Evolutionary conservation across 805 yeast genomes (phyloP).

Genomic region (Vanderwaltozyma yarrowii): DNA sequence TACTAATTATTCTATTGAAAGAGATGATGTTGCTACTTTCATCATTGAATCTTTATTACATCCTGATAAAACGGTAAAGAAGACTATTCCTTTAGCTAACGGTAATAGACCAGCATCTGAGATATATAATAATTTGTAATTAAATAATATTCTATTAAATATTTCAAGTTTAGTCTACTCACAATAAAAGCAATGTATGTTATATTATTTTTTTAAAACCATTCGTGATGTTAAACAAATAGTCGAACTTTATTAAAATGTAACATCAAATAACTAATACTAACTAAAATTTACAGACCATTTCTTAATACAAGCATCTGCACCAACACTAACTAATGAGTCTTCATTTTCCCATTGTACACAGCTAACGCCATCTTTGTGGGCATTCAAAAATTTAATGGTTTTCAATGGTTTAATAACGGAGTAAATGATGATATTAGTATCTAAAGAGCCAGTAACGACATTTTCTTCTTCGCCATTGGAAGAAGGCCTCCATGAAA

Average conservation of each 20-base stretch:
- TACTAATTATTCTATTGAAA: constrained; percentile 26
- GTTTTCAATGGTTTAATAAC: constrained; percentile 71
- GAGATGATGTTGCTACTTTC: constrained; percentile 49
- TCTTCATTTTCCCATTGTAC: constrained; percentile 55
- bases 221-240: too few species aligned
- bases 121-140: constrained; percentile 5
- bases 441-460: constrained; percentile 76
- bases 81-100: constrained; percentile 35
- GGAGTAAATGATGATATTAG: constrained; percentile 69
- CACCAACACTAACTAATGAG: constrained; percentile 58
- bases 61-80: constrained; percentile 31
- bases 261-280: background rate
- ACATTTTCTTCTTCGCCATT: constrained; percentile 56
- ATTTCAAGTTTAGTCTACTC: too few species aligned
- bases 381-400: constrained; percentile 66
- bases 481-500: constrained; percentile 51
- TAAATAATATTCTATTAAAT: too few species aligned
- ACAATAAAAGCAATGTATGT: too few species aligned
- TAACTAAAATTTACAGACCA: constrained; percentile 40
- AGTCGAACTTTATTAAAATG: background rate
- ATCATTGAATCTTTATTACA: constrained; percentile 32
- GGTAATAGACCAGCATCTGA: constrained; percentile 31
- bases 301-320: constrained; percentile 67
- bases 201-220: too few species aligned
- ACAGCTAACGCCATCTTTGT: constrained; percentile 74